These are phyloP conservation scores for Hura crepitans DNA, from an alignment of 441 rosid genomes.

Conservation along the genomic window DNA sequence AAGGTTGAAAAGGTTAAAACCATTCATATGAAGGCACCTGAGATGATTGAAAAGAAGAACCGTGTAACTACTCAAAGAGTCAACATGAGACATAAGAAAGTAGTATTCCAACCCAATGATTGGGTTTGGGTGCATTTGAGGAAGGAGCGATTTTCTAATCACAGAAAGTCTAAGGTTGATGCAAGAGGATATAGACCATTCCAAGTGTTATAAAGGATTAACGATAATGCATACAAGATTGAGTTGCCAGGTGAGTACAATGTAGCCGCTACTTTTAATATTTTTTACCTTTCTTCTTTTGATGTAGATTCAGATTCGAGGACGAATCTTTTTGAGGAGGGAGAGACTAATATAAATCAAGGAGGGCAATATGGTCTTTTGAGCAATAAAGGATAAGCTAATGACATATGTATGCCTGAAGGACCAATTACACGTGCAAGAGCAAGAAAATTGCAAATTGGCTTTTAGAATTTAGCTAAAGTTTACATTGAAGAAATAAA, in stretches of 20 bases:
- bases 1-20: neutral
- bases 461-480: no score
- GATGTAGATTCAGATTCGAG: no score
- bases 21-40: neutral
- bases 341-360: no score
- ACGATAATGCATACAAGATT: no score
- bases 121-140: neutral
- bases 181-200: neutral
- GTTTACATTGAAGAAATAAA: no score
- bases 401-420: no score
- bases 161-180: neutral
- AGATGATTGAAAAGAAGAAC: neutral
- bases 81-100: neutral
- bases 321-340: no score
- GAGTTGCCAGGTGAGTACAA: neutral
- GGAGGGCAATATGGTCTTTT: no score
- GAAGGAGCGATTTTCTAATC: neutral
- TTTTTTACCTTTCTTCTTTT: neutral
- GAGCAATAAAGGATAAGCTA: no score
- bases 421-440: no score
- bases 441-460: no score
- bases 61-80: no score
- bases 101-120: neutral
- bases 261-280: neutral
- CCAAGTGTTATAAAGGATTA: neutral